Evolutionary conservation across 1,139 yeast species (phyloP), one percentile per base, ranked within the genome.

Genomic region (Yamadazyma triangularis): DNA sequence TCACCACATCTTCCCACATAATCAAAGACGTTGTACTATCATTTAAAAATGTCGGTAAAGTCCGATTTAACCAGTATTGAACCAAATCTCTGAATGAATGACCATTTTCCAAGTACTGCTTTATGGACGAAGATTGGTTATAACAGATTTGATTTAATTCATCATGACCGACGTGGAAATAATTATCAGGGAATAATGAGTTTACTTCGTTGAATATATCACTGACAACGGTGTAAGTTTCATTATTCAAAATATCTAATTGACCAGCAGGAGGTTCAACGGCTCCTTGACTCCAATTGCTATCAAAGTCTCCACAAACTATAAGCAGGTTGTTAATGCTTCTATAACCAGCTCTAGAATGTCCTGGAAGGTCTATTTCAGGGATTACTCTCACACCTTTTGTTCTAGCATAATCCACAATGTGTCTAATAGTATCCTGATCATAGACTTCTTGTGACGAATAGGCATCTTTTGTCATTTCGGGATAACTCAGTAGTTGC

Each of bases 231-330:
- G 54, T 50, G 36, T 64, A 65, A 3, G 70, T 60, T 4, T 54
- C 50, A 27, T 60, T 47, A 36, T 57, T 48, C 30, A 63, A 38
- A 27, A 65, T 54, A 34, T 70, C 68, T 26, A 70, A 50, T 43
- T 70, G 76, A 2, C 73, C 73, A 4, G 73, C 60, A 13, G 68
- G 67, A 10, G 75, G 73, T 41, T 68, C 72, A n/a, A 50, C 58
- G 1, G 73, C 68, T 13, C 41, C 49, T 9, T 53, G 39, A 67
- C 67, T 62, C 51, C 58, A 54, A 18, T 18, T 18, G 20, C 8
- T 6, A 9, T 9, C 20, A 2, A 53, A 45, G 25, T 57, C 39
- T 2, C 51, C 58, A 48, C 73, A 67, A 8, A 60, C 52, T 13
- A 68, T 50, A 20, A 66, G 39, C 8, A 48, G 46, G 1, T 62